phyloP scores from a whole-genome alignment of 139 green algal genomes.

The Chlamydomonas eustigma region DNA sequence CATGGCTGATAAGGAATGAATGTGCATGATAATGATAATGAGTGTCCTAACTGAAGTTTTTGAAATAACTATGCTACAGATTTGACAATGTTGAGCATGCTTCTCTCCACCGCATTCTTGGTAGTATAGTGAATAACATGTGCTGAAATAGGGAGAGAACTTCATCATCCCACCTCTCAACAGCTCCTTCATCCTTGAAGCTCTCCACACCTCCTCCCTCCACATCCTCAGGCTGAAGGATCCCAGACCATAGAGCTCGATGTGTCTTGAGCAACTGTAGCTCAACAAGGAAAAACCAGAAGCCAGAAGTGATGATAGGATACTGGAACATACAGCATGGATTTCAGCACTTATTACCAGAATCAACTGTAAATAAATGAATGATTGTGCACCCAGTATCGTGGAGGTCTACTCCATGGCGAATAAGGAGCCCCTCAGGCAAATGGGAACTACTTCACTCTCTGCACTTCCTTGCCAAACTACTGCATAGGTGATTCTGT shows the following conservation, averaged over 20 bases:
- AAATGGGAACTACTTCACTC: background rate
- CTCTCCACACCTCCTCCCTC: constrained; percentile 44
- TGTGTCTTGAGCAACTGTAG: constrained; percentile 38
- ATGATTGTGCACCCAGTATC: background rate
- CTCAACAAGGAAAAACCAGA: constrained; percentile 5
- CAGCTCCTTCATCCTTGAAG: constrained; percentile 54
- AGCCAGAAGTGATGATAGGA: too few relatives aligned
- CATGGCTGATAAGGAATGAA: too few relatives aligned
- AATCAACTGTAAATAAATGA: too few relatives aligned
- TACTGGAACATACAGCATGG: too few relatives aligned
- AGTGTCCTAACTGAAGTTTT: too few relatives aligned
- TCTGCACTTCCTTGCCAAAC: background rate
- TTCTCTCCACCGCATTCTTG: too few relatives aligned
- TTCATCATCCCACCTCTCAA: constrained; percentile 2
- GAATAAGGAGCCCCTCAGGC: background rate
- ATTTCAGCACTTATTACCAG: too few relatives aligned
- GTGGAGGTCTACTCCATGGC: background rate
- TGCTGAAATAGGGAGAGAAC: too few relatives aligned
- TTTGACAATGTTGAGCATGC: too few relatives aligned
- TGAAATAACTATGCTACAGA: too few relatives aligned
- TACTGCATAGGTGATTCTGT: background rate
- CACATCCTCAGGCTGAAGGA: constrained; percentile 76
- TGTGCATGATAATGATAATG: too few relatives aligned
- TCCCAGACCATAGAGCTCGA: constrained; percentile 69
- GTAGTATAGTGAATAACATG: too few relatives aligned